Evolutionary conservation across 108 stramenopile species (phyloP).

Genomic region (Epithemia pelagica): DNA sequence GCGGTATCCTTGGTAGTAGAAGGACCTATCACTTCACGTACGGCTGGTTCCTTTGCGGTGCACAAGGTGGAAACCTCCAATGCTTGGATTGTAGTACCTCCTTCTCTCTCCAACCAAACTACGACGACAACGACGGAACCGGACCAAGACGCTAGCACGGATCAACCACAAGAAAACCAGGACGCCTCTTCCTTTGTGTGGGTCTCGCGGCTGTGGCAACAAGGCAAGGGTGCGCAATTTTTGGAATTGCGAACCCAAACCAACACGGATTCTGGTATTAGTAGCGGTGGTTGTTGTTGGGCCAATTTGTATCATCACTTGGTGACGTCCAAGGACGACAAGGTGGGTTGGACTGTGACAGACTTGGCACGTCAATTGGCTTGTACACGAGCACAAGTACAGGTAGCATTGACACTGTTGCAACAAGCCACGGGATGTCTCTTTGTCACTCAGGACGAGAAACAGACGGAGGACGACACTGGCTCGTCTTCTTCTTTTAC

Average conservation of each 20-base stretch:
- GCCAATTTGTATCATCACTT: not conserved
- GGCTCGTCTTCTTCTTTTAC: too few species aligned
- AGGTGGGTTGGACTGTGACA: not conserved
- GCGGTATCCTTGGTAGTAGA: not conserved
- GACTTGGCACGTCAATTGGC: not conserved
- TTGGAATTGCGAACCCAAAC: constrained; percentile 1
- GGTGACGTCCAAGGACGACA: not conserved
- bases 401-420: not conserved
- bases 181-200: not conserved
- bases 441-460: not conserved
- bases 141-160: not conserved
- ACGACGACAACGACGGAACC: not conserved
- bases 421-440: not conserved
- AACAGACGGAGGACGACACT: not conserved
- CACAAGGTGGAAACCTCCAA: not conserved
- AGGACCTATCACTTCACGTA: not conserved
- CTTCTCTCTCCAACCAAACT: not conserved
- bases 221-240: not conserved
- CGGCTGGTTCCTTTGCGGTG: not conserved
- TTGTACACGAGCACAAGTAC: not conserved
- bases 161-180: not conserved
- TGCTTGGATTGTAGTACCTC: not conserved
- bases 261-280: too few species aligned
- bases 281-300: too few species aligned
- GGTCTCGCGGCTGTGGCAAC: not conserved